phyloP scores from a whole-genome alignment of 257 asterid genomes.

The Prunella vulgaris region DNA sequence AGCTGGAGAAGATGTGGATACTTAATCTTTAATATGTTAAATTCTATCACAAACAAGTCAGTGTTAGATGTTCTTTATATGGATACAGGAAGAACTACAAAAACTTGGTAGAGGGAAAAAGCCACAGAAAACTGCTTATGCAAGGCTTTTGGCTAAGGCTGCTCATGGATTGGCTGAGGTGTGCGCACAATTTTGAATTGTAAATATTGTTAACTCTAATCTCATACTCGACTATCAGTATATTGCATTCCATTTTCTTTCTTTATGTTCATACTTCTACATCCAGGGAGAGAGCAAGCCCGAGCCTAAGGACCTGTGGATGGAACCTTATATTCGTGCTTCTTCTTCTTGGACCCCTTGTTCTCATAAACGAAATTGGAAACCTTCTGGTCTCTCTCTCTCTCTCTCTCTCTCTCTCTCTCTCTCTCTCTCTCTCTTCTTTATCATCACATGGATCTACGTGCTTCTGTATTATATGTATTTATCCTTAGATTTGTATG shows the following conservation, averaged over 20 bases:
- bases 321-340: constrained; percentile 70
- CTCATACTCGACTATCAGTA: not conserved
- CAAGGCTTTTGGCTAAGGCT: constrained; percentile 84
- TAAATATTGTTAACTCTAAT: constrained; percentile 6
- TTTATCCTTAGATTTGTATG: not conserved
- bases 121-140: constrained; percentile 76
- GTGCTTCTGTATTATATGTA: not conserved
- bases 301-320: constrained; percentile 93
- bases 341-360: constrained; percentile 91
- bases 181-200: constrained; percentile 12
- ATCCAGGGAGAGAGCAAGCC: constrained; percentile 70
- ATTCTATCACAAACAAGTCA: not conserved
- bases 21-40: not conserved
- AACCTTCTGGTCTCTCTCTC: constrained; percentile 56
- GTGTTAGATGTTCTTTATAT: constrained; percentile 8
- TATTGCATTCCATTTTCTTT: constrained; percentile 1
- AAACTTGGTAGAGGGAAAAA: constrained; percentile 66
- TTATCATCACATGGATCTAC: no score
- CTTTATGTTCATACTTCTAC: constrained; percentile 11
- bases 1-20: not conserved
- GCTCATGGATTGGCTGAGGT: constrained; percentile 97
- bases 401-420: constrained; percentile 22
- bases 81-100: constrained; percentile 69
- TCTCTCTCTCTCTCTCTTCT: not conserved
- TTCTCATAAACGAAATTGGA: constrained; percentile 62